These are phyloP conservation scores for Westerdykella ornata DNA, from an alignment of 2,329 filamentous ascomycete species.

Conservation along the genomic window DNA sequence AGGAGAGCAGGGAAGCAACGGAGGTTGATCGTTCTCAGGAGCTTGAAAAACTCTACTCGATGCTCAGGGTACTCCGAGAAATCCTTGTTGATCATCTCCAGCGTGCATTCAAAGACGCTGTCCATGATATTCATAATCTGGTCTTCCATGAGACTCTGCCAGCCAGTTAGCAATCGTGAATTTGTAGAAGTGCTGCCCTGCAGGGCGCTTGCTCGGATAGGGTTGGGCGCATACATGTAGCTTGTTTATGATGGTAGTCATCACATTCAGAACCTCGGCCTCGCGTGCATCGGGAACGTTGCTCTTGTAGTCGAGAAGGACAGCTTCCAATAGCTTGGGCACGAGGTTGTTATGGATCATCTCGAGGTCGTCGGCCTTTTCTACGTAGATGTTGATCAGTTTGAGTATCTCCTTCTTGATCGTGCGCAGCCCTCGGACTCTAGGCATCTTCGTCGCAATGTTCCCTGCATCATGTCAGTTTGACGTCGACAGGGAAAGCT, in stretches of 20 bases:
- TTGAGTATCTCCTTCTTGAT: conserved; percentile 99
- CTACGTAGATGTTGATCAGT: conserved; percentile 94
- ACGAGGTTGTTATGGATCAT: conserved; percentile 92
- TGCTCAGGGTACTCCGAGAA: conserved; percentile 99
- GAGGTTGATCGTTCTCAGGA: conserved; percentile 89
- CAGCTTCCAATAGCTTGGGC: conserved; percentile 87
- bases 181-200: conserved; percentile 14
- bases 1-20: conserved; percentile 94
- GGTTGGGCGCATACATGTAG: conserved; percentile 73
- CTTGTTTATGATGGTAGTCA: conserved; percentile 95
- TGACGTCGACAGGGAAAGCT: too few relatives aligned
- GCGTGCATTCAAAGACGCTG: conserved; percentile 94
- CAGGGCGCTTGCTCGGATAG: conserved; percentile 47
- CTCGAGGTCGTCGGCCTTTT: conserved; percentile 93
- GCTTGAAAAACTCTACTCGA: conserved; percentile 98
- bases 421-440: conserved; percentile 86
- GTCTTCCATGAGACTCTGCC: conserved; percentile 88
- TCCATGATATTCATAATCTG: conserved; percentile 97
- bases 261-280: conserved; percentile 92
- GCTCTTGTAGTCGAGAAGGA: conserved; percentile 91
- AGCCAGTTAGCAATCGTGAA: conserved; percentile 16
- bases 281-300: conserved; percentile 95
- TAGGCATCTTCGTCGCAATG: conserved; percentile 94
- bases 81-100: conserved; percentile 99
- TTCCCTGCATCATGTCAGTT: conserved; percentile 55